Conservation (phyloP, 192 early-diverging fungal genomes). For the Rhizoclosmatium sp. region DNA sequence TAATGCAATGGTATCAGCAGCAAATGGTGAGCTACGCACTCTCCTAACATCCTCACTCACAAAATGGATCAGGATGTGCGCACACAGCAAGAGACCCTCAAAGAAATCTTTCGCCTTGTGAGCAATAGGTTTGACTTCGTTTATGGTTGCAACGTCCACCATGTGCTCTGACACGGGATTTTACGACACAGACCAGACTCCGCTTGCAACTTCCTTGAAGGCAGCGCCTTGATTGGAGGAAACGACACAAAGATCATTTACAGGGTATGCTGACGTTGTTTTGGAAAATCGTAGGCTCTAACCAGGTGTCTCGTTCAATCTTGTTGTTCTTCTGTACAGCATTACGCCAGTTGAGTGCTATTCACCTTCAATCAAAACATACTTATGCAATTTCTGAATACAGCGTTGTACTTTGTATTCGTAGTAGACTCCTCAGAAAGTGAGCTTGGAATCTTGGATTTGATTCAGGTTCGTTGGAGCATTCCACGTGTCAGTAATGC, state of each 20-base stretch:
- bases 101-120: constrained; percentile 88
- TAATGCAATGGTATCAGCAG: constrained; percentile 94
- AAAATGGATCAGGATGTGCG: constrained; percentile 69
- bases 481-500: background rate
- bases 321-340: background rate
- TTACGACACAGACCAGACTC: constrained; percentile 68
- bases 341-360: constrained; percentile 3
- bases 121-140: constrained; percentile 64
- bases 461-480: constrained; percentile 80
- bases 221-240: constrained; percentile 80
- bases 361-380: constrained; percentile 12
- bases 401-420: constrained; percentile 95
- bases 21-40: constrained; percentile 60
- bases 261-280: constrained; percentile 53
- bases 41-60: background rate
- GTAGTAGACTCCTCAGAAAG: constrained; percentile 96
- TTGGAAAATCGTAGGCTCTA: background rate
- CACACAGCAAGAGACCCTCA: constrained; percentile 84
- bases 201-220: constrained; percentile 92
- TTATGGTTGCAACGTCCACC: background rate
- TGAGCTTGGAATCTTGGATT: constrained; percentile 91
- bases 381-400: background rate
- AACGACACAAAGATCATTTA: constrained; percentile 93
- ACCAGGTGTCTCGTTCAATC: no score
- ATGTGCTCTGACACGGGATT: constrained; percentile 10